Evolutionary conservation across 306 rosid genomes (phyloP), one percentile per base, ranked within the genome.

Genomic region (Prunus salicina): DNA sequence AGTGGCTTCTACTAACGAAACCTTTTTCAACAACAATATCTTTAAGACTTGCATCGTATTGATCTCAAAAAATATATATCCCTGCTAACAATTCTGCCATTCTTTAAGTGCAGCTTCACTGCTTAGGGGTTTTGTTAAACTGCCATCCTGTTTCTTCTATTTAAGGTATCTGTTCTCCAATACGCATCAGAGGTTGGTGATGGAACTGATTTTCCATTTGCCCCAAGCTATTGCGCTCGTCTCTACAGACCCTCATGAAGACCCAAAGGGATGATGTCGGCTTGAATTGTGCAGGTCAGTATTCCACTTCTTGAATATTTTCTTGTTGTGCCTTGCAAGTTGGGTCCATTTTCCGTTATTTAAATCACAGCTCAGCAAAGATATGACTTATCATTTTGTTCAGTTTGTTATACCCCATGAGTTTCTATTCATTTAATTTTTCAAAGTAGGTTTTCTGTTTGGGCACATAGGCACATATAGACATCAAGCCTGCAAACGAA

Each of bases 221-320:
- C 86, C 91, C 96, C 50, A 86, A 84, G 88, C 83, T 95, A 67
- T 69, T 89, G 84, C 81, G 79, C 87, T 75, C 92, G 77, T 81
- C 91, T 81, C 77, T 84, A 79, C 92, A 95, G 78, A 92, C 88
- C 63, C 93, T 95, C 51, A 76, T 84, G 85, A 95, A 95, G 90
- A 88, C 95, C 72, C 93, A 92, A 77, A 85, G 79, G 32, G 92
- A 90, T 74, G 97, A 95, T 79, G 95, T 90, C 72, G 89, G 93
- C 68, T 86, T 90, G 86, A 95, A 95, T 73, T 92, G 97, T 78
- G 74, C 92, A 75, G 98, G 98, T 95, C 62, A 14, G 92, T 85
- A 71, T 38, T 78, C 68, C 51, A 74, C 30, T 81, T 58, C 81
- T 68, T 70, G 38, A 2, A 27, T 2, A 27, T 0, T 27, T 27